Percentiles rank a stretch among this genome's conserved stretches.
phyloP scores from a whole-genome alignment of 148 eudicot genomes.

The Oxyria digyna region DNA sequence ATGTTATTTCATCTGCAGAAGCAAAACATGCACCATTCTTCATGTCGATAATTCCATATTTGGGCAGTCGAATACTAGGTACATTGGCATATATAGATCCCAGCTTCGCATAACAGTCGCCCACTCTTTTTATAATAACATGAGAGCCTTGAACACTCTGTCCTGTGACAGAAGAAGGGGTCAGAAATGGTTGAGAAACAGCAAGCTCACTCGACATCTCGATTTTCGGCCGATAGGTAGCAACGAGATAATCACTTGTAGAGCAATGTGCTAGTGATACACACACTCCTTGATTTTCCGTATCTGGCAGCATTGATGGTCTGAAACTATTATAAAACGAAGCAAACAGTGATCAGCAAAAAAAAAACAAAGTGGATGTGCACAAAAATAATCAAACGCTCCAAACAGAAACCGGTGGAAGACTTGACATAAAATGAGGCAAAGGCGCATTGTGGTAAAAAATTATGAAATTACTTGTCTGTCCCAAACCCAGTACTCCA shows the following conservation, averaged over 20 bases:
- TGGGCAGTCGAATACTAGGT: conserved; percentile 60
- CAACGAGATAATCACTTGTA: conserved; percentile 39
- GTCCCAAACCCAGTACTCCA: conserved; percentile 54
- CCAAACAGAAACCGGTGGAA: neutral
- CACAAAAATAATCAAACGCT: neutral
- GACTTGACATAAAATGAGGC: neutral
- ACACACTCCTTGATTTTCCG: conserved; percentile 76
- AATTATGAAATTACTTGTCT: conserved; percentile 33
- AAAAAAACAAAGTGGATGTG: neutral
- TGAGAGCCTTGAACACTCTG: conserved; percentile 52
- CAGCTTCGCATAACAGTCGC: conserved; percentile 24
- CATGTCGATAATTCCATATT: conserved; percentile 39
- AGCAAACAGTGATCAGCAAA: neutral
- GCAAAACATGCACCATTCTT: conserved; percentile 31
- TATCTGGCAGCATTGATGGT: conserved; percentile 48
- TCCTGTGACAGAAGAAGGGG: conserved; percentile 28
- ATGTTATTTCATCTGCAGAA: conserved; percentile 50
- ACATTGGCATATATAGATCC: conserved; percentile 50
- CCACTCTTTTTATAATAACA: conserved; percentile 31
- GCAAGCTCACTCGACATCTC: conserved; percentile 20
- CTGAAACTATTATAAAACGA: conserved; percentile 20
- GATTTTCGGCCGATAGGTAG: conserved; percentile 81
- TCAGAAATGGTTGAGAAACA: conserved; percentile 37
- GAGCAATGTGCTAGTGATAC: conserved; percentile 68
- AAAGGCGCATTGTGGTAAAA: neutral